phyloP scores from a whole-genome alignment of 2,329 filamentous ascomycete genomes.

The Cercospora sesami region DNA sequence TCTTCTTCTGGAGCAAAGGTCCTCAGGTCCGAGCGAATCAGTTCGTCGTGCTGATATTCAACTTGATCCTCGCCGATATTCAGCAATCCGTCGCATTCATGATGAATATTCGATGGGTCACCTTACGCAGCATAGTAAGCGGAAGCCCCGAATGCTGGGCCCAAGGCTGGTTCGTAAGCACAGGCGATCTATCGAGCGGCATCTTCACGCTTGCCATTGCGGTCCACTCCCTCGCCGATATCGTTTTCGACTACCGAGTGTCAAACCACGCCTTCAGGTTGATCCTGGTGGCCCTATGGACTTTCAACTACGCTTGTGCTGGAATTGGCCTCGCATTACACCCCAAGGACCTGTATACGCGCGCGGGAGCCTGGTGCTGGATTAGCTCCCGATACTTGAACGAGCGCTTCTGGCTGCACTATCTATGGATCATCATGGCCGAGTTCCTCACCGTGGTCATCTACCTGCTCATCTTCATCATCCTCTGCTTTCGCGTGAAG shows the following conservation, averaged over 20 bases:
- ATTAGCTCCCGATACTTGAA: neutral
- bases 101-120: slow-evolving; percentile 58
- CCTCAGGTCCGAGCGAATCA: slow-evolving; percentile 54
- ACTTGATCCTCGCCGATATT: slow-evolving; percentile 66
- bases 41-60: slow-evolving; percentile 67
- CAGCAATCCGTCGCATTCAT: slow-evolving; percentile 53
- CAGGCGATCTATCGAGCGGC: slow-evolving; percentile 64
- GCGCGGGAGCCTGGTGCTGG: neutral
- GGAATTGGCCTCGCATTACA: neutral
- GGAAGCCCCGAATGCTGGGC: slow-evolving; percentile 57
- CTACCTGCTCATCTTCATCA: slow-evolving; percentile 48
- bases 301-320: neutral
- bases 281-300: neutral
- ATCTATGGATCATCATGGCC: slow-evolving; percentile 61
- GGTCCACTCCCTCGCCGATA: neutral
- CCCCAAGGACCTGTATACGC: neutral
- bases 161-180: slow-evolving; percentile 67
- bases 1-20: slow-evolving; percentile 44
- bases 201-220: slow-evolving; percentile 58
- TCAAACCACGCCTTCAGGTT: neutral
- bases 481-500: slow-evolving; percentile 43
- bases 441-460: slow-evolving; percentile 54
- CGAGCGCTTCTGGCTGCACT: slow-evolving; percentile 58
- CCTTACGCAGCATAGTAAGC: slow-evolving; percentile 53
- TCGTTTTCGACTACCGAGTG: neutral